Evolutionary conservation across 2,329 filamentous ascomycete genomes (phyloP), one percentile per base, ranked within the genome.

Genomic region (Fusarium heterosporum): DNA sequence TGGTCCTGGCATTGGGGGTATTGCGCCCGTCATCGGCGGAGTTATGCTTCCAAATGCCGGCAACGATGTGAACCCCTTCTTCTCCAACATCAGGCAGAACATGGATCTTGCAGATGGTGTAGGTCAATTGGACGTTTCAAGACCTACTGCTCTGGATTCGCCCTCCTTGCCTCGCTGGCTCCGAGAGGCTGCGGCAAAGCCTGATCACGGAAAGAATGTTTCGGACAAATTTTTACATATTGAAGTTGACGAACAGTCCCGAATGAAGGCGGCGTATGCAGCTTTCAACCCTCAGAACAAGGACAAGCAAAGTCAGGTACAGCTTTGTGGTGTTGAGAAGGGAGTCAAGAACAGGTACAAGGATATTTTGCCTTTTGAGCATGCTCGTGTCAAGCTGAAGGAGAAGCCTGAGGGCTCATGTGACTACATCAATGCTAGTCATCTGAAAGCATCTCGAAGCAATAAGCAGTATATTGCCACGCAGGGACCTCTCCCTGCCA

Each of bases 341-440:
- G 96, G 96, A 9, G 88, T 85, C 17, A 98, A 98, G 82, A 99
- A 99, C 72, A 88, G 96, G 10, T 99, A 99, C 82, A 98, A 97
- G 81, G 96, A 97, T 71, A 97, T 98, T 55, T 90, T 97, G 79
- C 96, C 96, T 0, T 99, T 96, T 75, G 95, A 98, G 74, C 96
- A 99, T 78, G 90, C 93, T 4, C 85, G 96, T 60, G 96, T 99
- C 53, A 93, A 88, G 68, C 79, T 99, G 45, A 85, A 91, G 68
- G 87, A 88, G 40, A 87, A 90, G 34, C 81, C 85, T 0, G 81
- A 85, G 2, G 90, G 89, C 13, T 84, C 83, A 22, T 97, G 95
- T 77, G 96, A 99, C 77, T 99, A 99, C 74, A 89, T 99, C 79
- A 99, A 99, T 75, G 96, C 94, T 17, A 98, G 92, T 76, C 88